Base-by-base conservation (phyloP, 2,329 filamentous ascomycete genomes). In the Claviceps arundinis region DNA sequence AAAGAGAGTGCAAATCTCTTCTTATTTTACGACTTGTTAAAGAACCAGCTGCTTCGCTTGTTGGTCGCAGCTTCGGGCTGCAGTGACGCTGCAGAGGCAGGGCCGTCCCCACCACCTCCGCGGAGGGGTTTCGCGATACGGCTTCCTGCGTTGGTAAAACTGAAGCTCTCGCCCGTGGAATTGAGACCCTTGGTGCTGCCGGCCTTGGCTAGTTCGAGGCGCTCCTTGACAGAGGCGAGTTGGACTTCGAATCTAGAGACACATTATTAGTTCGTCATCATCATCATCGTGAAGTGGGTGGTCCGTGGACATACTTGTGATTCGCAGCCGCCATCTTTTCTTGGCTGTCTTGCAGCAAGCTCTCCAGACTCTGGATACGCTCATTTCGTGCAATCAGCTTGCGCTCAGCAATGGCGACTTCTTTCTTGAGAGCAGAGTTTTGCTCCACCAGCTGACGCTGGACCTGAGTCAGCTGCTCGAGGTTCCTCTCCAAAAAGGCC, bases 401-500 rank as follows among this genome's bases (percentile, higher is more conserved):
- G 61, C 93, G 82, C 75, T 98, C 93, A 0, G 93, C 93, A 65
- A 98, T 98, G 52, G 93, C 93, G 52, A 98, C 93, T 71, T 98
- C 93, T 76, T 98, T 97, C 82, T 98, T 98, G 63, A 98, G 76
- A 56, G 85, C 86, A 60, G 88, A 88, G 71, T 98, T 98, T 70
- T 98, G 93, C 73, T 98, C 93, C 37, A 98, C 93, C 13, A 98
- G 82, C 71, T 98, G 93, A 52, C 93, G 83, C 71, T 98, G 93
- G 51, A 98, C 93, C 64, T 95, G 89, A 3, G 93, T 98, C 51
- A 98, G 78, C 70, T 98, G 93, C 72, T 98, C 93, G 42, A 98
- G 81, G 67, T 98, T 98, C 65, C 93, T 85, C 74, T 98, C 93
- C 49, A 98, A 73, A 78, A 98, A 98, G 16, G 93, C 94, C 87